Evolutionary conservation across 2,329 filamentous ascomycete genomes (phyloP), one percentile per base, ranked within the genome.

Genomic region (Diplodia mutila): DNA sequence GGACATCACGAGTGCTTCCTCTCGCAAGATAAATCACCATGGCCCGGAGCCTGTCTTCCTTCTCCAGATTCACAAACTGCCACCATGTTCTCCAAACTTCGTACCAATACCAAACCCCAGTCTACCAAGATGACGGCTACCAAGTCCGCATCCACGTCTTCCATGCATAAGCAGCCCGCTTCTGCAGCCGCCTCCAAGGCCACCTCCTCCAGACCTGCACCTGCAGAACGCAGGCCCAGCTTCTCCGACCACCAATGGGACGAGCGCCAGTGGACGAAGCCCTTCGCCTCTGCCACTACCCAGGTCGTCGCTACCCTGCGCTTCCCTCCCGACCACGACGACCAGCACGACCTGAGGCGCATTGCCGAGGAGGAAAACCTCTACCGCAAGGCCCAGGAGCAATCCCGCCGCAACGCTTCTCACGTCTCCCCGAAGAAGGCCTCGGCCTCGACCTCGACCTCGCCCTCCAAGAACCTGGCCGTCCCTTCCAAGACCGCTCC

Each of bases 181-280:
- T 16, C 59, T 63, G 59, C 59, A 63, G 57, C 42, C 14, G 9
- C 57, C 57, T 21, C 57, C 57, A 63, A 63, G 46, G 7, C 42
- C 21, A 6, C 29, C 46, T 6, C 55, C 8, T 32, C 59, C 59
- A 51, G 59, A 25, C 46, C 25, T 25, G 37, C 37, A 21, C 6
- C 54, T 42, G 32, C 54, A 29, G 37, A 34, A 8, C 39, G 42
- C 37, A 63, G 21, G 9, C 46, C 27, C 27, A 51, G 42, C 59
- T 63, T 63, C 42, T 34, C 59, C 46, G 59, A 63, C n/a, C 59
- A 63, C 59, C 59, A 63, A 51, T 63, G 59, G 59, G 59, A 63
- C 39, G 59, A 63, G 59, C 59, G 59, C 29, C 59, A 63, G n/a
- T 63, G 59, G 59, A 63, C 59, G 29, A 63, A 63, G n/a, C 59